These are phyloP conservation scores for Metschnikowia shivogae DNA, from an alignment of 805 yeast genomes.

Conservation along the genomic window DNA sequence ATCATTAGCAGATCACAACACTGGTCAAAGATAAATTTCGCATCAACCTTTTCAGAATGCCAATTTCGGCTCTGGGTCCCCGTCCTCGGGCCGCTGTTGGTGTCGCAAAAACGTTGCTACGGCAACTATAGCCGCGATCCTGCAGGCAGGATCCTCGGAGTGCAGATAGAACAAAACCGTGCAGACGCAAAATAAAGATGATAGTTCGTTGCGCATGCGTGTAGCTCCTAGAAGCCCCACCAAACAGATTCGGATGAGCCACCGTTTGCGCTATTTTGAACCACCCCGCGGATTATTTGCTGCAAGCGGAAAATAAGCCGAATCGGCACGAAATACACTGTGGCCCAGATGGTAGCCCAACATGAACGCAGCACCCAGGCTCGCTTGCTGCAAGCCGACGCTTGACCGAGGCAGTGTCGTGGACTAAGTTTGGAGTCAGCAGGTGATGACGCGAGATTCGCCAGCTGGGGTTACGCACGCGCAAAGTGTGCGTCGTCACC, in stretches of 20 bases:
- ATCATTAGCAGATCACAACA: too few relatives aligned
- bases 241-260: background rate
- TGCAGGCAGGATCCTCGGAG: background rate
- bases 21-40: too few relatives aligned
- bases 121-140: constrained; percentile 1
- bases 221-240: background rate
- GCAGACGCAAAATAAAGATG: constrained; percentile 4
- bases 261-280: background rate
- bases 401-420: background rate
- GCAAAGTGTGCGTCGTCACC: background rate
- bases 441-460: constrained; percentile 1
- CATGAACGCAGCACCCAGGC: too few relatives aligned
- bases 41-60: too few relatives aligned
- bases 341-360: too few relatives aligned
- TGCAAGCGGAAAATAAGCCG: too few relatives aligned
- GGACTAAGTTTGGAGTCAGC: background rate
- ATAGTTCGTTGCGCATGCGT: constrained; percentile 1
- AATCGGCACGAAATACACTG: too few relatives aligned
- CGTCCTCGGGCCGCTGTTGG: too few relatives aligned
- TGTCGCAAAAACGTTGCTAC: too few relatives aligned
- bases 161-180: constrained; percentile 1
- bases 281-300: too few relatives aligned
- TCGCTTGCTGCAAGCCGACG: background rate
- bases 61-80: too few relatives aligned
- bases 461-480: constrained; percentile 1